A percentile compares a stretch with the other conserved stretches of the same genome.
Conservation (phyloP, 805 yeast species). For the Kregervanrija pseudodelftensis region DNA sequence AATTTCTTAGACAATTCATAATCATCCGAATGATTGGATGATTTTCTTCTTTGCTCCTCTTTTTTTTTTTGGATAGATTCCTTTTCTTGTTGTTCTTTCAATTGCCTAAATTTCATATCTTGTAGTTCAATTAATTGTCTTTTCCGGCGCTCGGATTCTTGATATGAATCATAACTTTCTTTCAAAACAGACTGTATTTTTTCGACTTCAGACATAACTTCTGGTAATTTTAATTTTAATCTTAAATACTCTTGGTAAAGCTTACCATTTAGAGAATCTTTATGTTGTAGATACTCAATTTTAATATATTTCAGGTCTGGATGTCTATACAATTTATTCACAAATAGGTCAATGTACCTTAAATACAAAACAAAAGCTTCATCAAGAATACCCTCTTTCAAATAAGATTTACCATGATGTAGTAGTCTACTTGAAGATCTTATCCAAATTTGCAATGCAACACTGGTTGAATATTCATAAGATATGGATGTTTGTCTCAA, state of each 20-base stretch:
- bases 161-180: slow-evolving; percentile 19
- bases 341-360: slow-evolving; percentile 51
- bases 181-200: slow-evolving; percentile 20
- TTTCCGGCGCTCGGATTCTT: slow-evolving; percentile 16
- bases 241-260: slow-evolving; percentile 20
- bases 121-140: slow-evolving; percentile 16
- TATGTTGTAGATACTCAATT: slow-evolving; percentile 12
- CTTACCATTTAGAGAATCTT: slow-evolving; percentile 18
- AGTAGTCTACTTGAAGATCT: slow-evolving; percentile 43
- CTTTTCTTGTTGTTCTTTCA: slow-evolving; percentile 13
- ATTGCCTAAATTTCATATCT: slow-evolving; percentile 13
- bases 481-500: slow-evolving; percentile 42
- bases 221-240: slow-evolving; percentile 16
- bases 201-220: slow-evolving; percentile 27
- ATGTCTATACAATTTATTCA: slow-evolving; percentile 39
- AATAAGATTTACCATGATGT: slow-evolving; percentile 41
- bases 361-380: slow-evolving; percentile 51
- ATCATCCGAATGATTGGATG: slow-evolving; percentile 13
- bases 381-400: slow-evolving; percentile 33
- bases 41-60: slow-evolving; percentile 10
- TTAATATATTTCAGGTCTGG: slow-evolving; percentile 33
- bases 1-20: slow-evolving; percentile 15
- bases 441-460: slow-evolving; percentile 49
- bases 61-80: slow-evolving; percentile 3
- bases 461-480: slow-evolving; percentile 44